Evolutionary conservation across 805 yeast genomes (phyloP).

Genomic region (Starmerella stigmatis): DNA sequence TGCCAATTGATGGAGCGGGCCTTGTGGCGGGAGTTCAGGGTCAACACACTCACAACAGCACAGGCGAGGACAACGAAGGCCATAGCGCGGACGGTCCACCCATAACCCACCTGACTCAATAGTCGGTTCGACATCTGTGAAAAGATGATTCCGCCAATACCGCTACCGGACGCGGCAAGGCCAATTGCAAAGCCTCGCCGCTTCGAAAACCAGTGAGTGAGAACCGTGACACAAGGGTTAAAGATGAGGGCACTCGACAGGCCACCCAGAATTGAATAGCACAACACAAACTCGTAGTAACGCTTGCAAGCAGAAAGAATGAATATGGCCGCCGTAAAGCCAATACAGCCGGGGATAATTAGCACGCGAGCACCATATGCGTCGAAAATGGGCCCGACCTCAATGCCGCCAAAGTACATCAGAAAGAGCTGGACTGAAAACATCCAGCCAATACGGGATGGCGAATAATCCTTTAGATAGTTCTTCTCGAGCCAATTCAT

Average conservation of each 20-base stretch:
- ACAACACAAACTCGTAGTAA: slow-evolving; percentile 50
- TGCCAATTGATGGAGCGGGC: slow-evolving; percentile 16
- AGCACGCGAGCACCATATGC: slow-evolving; percentile 43
- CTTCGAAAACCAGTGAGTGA: slow-evolving; percentile 52
- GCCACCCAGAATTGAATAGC: slow-evolving; percentile 47
- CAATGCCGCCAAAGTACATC: slow-evolving; percentile 39
- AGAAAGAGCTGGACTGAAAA: slow-evolving; percentile 38
- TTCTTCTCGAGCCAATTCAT: slow-evolving; percentile 54
- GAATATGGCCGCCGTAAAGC: slow-evolving; percentile 42
- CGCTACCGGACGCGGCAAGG: slow-evolving; percentile 54
- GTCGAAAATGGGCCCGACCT: slow-evolving; percentile 45
- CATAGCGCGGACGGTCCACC: slow-evolving; percentile 49
- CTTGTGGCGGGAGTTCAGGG: slow-evolving; percentile 33
- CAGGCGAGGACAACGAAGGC: slow-evolving; percentile 28
- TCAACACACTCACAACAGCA: slow-evolving; percentile 29
- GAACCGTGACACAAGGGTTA: slow-evolving; percentile 45
- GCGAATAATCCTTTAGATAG: slow-evolving; percentile 32
- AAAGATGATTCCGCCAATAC: slow-evolving; percentile 53
- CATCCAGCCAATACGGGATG: slow-evolving; percentile 57
- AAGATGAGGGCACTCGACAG: slow-evolving; percentile 35
- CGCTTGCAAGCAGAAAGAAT: slow-evolving; percentile 41
- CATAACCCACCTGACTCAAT: slow-evolving; percentile 43
- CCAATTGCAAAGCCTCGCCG: slow-evolving; percentile 54
- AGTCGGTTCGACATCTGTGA: slow-evolving; percentile 44
- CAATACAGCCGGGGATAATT: slow-evolving; percentile 37